Conservation (phyloP, 805 yeast species). For the Candida vartiovaarae region DNA sequence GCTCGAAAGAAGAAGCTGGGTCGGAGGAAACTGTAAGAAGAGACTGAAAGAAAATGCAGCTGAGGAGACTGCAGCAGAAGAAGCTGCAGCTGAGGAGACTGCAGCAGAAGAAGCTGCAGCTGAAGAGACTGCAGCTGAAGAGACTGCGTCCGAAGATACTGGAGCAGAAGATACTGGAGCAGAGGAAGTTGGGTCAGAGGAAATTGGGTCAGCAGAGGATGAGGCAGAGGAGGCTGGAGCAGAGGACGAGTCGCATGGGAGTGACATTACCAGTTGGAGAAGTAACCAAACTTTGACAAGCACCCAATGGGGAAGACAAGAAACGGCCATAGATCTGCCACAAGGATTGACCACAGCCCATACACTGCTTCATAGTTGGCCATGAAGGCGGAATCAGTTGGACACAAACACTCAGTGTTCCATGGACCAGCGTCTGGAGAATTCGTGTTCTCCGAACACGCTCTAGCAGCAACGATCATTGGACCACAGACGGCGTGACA, state of each 20-base stretch:
- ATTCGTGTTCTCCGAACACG: slow-evolving; percentile 2
- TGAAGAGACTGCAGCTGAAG: too few relatives aligned
- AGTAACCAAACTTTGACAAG: slow-evolving; percentile 3
- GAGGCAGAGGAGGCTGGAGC: slow-evolving; percentile 8
- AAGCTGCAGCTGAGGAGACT: too few relatives aligned
- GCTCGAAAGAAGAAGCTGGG: not conserved
- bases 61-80: too few relatives aligned
- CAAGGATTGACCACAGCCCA: slow-evolving; percentile 9
- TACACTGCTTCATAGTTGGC: slow-evolving; percentile 3
- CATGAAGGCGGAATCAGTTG: slow-evolving; percentile 1
- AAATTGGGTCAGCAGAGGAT: slow-evolving; percentile 2
- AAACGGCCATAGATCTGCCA: slow-evolving; percentile 7
- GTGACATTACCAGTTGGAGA: slow-evolving; percentile 5
- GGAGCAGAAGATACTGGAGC: slow-evolving; percentile 10
- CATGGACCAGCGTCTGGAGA: slow-evolving; percentile 2
- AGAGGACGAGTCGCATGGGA: not conserved
- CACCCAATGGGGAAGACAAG: slow-evolving; percentile 3
- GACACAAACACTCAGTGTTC: slow-evolving; percentile 1
- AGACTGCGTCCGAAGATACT: not conserved
- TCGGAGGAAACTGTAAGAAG: not conserved
- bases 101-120: too few relatives aligned
- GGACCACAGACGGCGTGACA: slow-evolving; percentile 9
- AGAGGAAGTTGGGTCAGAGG: slow-evolving; percentile 22
- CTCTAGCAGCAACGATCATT: slow-evolving; percentile 4
- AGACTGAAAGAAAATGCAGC: too few relatives aligned